Percentiles rank a stretch among this genome's conserved stretches.
Evolutionary conservation across 2,329 filamentous ascomycete genomes (phyloP).

Genomic region (Mycosphaerelloides madeirae): DNA sequence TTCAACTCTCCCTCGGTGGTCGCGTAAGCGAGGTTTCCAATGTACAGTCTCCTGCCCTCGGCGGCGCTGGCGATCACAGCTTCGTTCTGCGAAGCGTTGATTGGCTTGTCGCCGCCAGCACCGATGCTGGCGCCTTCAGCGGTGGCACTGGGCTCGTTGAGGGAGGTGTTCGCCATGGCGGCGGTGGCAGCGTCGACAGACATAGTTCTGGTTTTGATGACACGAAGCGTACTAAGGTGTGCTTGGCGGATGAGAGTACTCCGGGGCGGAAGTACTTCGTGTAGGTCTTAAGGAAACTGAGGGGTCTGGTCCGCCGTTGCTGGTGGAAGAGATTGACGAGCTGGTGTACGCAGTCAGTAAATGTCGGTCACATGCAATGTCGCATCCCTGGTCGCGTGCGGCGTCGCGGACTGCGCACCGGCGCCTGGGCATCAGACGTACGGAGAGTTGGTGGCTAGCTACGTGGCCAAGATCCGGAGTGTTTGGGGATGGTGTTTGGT

Average conservation of each 20-base stretch:
- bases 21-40: conserved; percentile 99
- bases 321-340: conserved; percentile 48
- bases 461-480: conserved; percentile 35
- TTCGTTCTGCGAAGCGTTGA: conserved; percentile 73
- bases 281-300: conserved; percentile 40
- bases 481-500: conserved; percentile 18
- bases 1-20: conserved; percentile 99
- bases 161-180: conserved; percentile 61
- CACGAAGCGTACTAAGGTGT: conserved; percentile 42
- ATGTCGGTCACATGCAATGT: conserved; percentile 4
- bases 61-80: conserved; percentile 94
- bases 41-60: conserved; percentile 98
- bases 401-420: background rate
- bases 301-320: conserved; percentile 34
- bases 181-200: conserved; percentile 81
- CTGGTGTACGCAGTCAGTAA: conserved; percentile 25
- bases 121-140: conserved; percentile 52
- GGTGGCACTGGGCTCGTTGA: conserved; percentile 54
- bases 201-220: conserved; percentile 65
- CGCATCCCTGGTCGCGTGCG: conserved; percentile 2
- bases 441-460: conserved; percentile 48
- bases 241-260: conserved; percentile 15
- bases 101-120: conserved; percentile 56
- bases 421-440: conserved; percentile 11
- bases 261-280: conserved; percentile 27